Conservation (phyloP, 768 basidiomycete species). For the Clitopilus hobsonii region DNA sequence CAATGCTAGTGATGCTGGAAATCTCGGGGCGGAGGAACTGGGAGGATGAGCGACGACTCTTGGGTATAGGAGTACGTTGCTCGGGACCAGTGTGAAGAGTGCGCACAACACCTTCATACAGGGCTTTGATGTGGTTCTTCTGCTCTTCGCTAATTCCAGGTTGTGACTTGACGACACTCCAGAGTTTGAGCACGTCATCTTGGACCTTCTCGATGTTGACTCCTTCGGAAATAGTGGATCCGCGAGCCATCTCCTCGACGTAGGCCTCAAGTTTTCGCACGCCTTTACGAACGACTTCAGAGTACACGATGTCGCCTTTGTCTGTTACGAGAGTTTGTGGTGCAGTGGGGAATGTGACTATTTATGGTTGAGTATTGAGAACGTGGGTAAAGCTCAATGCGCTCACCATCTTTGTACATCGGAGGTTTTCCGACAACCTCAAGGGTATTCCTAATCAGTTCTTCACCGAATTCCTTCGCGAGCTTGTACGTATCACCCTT, state of each 20-base stretch:
- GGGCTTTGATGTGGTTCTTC: slow-evolving; percentile 89
- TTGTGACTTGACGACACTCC: slow-evolving; percentile 95
- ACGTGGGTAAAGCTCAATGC: too few relatives aligned
- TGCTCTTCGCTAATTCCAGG: slow-evolving; percentile 97
- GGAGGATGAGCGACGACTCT: slow-evolving; percentile 87
- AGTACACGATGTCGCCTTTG: slow-evolving; percentile 92
- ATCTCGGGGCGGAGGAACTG: slow-evolving; percentile 95
- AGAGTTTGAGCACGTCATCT: slow-evolving; percentile 92
- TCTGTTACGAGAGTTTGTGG: slow-evolving; percentile 91
- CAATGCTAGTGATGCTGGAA: slow-evolving; percentile 65
- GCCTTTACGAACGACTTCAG: slow-evolving; percentile 92
- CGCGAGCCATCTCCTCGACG: slow-evolving; percentile 97
- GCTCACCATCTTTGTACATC: slow-evolving; percentile 90
- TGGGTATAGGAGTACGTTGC: slow-evolving; percentile 44
- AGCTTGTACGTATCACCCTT: slow-evolving; percentile 90
- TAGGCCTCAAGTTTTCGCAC: slow-evolving; percentile 98
- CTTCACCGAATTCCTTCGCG: slow-evolving; percentile 97
- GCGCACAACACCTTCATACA: slow-evolving; percentile 95
- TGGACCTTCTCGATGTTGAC: slow-evolving; percentile 98
- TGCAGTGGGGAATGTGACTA: slow-evolving; percentile 97
- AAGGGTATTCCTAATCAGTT: slow-evolving; percentile 89
- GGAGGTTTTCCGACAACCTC: slow-evolving; percentile 83
- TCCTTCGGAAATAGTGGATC: slow-evolving; percentile 75
- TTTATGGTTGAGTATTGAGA: too few relatives aligned
- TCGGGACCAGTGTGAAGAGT: slow-evolving; percentile 82